Percentiles rank a stretch among this genome's conserved stretches.
phyloP scores from a whole-genome alignment of 345 rosid species.

The Melaleuca alternifolia region DNA sequence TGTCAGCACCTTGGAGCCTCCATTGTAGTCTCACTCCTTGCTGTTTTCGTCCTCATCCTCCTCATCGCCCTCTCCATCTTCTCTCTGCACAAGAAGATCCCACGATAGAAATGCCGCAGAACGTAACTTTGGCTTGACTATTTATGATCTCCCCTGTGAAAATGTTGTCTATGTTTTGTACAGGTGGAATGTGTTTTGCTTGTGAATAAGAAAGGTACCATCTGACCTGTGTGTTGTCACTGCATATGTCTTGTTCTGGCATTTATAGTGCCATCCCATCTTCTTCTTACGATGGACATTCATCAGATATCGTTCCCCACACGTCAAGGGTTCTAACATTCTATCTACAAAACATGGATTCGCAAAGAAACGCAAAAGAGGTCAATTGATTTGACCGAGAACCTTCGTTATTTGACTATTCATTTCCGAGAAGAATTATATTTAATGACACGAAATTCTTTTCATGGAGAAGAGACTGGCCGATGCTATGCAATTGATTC shows the following conservation, averaged over 20 bases:
- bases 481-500: background rate
- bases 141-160: background rate
- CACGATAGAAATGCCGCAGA: background rate
- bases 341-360: background rate
- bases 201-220: background rate
- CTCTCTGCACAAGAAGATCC: conserved; percentile 31
- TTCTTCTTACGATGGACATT: background rate
- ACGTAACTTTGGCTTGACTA: background rate
- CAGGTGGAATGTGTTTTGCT: background rate
- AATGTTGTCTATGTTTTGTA: background rate
- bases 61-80: conserved; percentile 38
- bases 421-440: background rate
- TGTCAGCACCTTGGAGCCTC: conserved; percentile 46
- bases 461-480: background rate
- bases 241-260: background rate
- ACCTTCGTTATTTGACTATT: background rate
- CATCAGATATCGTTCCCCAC: background rate
- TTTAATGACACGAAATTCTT: background rate
- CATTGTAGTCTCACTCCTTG: conserved; percentile 32
- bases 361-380: background rate
- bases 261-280: background rate
- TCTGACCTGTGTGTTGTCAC: background rate
- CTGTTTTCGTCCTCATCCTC: conserved; percentile 45
- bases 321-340: background rate
- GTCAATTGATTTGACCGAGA: background rate